These are phyloP conservation scores for Lophiotrema nucula DNA, from an alignment of 495 filamentous ascomycete genomes.

Conservation along the genomic window DNA sequence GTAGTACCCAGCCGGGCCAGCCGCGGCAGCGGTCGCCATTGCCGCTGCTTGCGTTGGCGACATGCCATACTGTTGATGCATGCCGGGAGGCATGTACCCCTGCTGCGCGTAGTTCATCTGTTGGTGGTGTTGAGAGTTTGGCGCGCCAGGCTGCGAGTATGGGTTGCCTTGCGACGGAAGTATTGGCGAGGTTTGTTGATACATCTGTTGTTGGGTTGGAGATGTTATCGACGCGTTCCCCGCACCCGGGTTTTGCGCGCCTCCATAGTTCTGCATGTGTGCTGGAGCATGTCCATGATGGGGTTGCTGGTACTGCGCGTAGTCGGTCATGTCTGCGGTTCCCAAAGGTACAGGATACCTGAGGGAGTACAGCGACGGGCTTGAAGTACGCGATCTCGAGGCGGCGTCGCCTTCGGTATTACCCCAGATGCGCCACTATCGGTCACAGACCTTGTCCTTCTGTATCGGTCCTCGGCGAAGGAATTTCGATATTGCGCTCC, in stretches of 20 bases:
- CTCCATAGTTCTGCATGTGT: constrained; percentile 52
- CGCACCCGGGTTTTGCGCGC: constrained; percentile 47
- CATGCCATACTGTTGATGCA: constrained; percentile 58
- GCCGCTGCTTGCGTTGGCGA: constrained; percentile 62
- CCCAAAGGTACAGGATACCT: constrained; percentile 28
- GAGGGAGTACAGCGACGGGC: constrained; percentile 23
- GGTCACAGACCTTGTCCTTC: constrained; percentile 17
- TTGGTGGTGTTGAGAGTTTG: constrained; percentile 46
- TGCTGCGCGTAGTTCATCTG: constrained; percentile 55
- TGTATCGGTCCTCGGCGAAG: constrained; percentile 11
- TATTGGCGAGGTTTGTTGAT: constrained; percentile 58
- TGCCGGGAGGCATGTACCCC: constrained; percentile 54
- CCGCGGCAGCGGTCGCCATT: constrained; percentile 70
- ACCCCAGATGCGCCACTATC: constrained; percentile 34
- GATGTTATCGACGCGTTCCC: constrained; percentile 54
- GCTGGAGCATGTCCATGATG: constrained; percentile 52
- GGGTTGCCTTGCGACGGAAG: constrained; percentile 55
- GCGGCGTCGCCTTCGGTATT: constrained; percentile 25
- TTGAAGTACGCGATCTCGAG: constrained; percentile 25
- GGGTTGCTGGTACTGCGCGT: constrained; percentile 66
- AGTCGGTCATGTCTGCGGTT: constrained; percentile 58
- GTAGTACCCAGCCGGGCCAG: constrained; percentile 58
- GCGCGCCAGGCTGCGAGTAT: constrained; percentile 29
- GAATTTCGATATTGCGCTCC: not conserved
- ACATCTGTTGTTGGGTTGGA: constrained; percentile 57